phyloP scores from a whole-genome alignment of 768 basidiomycete genomes.

The Rubroboletus satanas region DNA sequence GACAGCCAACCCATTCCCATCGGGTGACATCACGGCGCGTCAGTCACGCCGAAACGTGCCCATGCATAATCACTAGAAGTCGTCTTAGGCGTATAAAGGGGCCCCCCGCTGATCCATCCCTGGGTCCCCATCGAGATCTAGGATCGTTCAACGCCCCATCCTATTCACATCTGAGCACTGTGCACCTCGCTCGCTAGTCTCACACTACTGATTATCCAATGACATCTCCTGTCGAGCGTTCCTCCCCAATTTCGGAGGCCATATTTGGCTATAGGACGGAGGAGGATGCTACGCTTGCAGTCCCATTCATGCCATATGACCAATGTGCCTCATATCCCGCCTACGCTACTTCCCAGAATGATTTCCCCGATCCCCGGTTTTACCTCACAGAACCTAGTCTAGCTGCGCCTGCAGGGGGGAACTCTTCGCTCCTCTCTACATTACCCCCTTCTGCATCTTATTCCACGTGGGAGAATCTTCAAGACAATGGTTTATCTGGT shows the following conservation, averaged over 20 bases:
- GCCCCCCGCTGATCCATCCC: neutral
- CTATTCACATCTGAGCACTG: neutral
- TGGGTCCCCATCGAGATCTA: no score
- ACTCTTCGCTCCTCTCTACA: neutral
- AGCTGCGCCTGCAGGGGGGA: no score
- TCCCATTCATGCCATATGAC: no score
- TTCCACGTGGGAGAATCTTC: neutral
- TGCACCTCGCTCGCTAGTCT: neutral
- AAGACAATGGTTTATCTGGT: neutral
- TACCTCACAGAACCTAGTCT: no score
- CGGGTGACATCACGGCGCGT: neutral
- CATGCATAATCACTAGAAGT: neutral
- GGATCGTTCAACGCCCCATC: neutral
- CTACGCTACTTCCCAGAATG: neutral
- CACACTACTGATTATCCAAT: neutral
- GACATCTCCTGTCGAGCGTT: neutral
- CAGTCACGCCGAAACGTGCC: neutral
- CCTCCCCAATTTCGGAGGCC: neutral
- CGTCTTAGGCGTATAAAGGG: neutral
- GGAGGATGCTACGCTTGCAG: neutral
- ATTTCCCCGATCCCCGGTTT: neutral
- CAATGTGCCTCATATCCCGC: neutral
- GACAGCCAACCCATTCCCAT: neutral
- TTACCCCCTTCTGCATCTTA: fast-evolving
- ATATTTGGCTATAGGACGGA: no score